Base-by-base conservation (phyloP, 352 stramenopile species). In the Pythium monospermum region DNA sequence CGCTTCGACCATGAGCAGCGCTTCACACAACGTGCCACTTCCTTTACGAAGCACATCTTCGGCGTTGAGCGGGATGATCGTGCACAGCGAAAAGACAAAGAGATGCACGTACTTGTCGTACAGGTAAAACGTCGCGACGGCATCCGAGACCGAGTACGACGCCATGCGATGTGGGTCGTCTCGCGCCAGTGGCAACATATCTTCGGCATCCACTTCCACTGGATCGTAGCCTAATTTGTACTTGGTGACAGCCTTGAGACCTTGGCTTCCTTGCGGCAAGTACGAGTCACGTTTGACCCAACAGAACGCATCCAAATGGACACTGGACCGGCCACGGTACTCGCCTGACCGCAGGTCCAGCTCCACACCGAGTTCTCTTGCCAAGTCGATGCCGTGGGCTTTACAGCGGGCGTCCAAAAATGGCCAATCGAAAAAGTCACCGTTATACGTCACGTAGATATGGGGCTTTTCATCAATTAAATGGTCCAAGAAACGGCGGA, bases 261-360 rank as follows among this genome's bases (percentile, higher is more conserved):
- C 97, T 55, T 99, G 96, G 22, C 92, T 96, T 22, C 97, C 97
- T 54, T 99, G 94, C 5, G 97, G 97, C 23, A 99, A 68, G 64
- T 99, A 99, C 1, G 96, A 99, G 67, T 99, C 97, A 43, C 97
- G 88, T 57, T 99, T 98, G 6, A 99, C 97, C 97, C 97, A 99
- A 63, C 91, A 96, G 62, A 99, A 99, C 6, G 95, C 95, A 67
- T 99, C 97, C 62, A 99, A 79, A 72, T 99, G 97, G 5, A 99
- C 94, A 27, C 79, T 91, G 25, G 71, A 87, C 15, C 91, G 83
- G 15, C 94, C 94, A 23, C 92, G 80, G 64, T 98, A 98, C 66
- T 98, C 91, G 16, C 73, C 85, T 4, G 73, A 82, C n/a, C 77
- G 76, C 22, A 79, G 54, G 36, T 89, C 77, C 7, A 88, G 57